Evolutionary conservation across 176 grass and related monocot species (phyloP).

Genomic region (Eragrostis nindensis): DNA sequence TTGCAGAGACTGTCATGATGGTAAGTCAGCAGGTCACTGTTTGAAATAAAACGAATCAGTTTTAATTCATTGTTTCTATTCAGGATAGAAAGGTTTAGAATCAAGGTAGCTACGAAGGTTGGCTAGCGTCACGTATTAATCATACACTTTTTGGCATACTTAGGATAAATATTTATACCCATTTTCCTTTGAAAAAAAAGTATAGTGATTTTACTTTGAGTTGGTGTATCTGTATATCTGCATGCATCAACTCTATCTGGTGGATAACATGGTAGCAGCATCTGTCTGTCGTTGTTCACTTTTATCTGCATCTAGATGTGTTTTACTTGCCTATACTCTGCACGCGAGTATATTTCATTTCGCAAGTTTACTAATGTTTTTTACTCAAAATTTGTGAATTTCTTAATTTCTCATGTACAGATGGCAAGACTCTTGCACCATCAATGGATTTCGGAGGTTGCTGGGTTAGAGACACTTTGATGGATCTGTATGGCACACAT

Average conservation of each 20-base stretch:
- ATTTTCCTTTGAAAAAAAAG: background rate
- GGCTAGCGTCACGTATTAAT: background rate
- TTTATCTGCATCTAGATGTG: background rate
- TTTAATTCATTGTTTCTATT: background rate
- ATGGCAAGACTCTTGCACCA: background rate
- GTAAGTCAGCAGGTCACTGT: slow-evolving; percentile 29
- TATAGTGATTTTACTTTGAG: background rate
- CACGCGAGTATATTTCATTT: background rate
- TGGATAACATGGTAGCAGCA: slow-evolving; percentile 1
- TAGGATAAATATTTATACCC: background rate
- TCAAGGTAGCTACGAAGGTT: background rate
- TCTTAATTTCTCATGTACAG: slow-evolving; percentile 31
- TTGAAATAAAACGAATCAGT: background rate
- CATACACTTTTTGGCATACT: background rate
- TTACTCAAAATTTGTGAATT: background rate
- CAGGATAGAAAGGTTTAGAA: background rate
- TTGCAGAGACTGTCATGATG: slow-evolving; percentile 66
- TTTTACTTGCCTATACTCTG: background rate
- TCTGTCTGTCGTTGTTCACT: background rate
- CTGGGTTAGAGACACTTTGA: background rate
- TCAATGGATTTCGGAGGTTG: background rate
- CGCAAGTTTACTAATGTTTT: background rate
- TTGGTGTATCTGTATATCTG: background rate
- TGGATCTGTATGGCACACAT: slow-evolving; percentile 21
- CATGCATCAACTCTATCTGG: background rate